Evolutionary conservation across 345 rosid genomes (phyloP).

Genomic region (Iberis pinnata): DNA sequence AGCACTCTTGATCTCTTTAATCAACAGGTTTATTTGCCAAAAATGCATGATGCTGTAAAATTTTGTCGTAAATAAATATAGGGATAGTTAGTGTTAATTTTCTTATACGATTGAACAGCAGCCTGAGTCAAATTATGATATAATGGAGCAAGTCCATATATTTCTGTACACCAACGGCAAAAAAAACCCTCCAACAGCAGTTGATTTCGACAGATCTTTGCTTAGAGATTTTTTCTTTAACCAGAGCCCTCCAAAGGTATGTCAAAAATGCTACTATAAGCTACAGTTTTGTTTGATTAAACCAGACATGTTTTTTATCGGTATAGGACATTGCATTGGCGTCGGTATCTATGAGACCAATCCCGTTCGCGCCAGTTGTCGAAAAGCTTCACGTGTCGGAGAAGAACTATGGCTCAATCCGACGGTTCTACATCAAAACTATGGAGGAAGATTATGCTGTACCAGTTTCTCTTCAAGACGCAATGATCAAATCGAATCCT

Average conservation of each 20-base stretch:
- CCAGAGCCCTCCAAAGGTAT: constrained; percentile 81
- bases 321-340: constrained; percentile 90
- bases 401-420: constrained; percentile 44
- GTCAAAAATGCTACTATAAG: not conserved
- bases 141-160: constrained; percentile 65
- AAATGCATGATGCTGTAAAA: no score
- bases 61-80: no score
- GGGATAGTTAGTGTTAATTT: no score
- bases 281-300: not conserved
- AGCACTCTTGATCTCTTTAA: constrained; percentile 73
- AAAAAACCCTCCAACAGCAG: constrained; percentile 75
- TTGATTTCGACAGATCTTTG: constrained; percentile 76
- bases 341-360: constrained; percentile 86
- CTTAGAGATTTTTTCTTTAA: constrained; percentile 69
- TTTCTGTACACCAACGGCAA: constrained; percentile 87
- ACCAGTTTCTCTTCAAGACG: constrained; percentile 42
- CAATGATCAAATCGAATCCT: constrained; percentile 45
- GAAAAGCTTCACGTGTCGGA: constrained; percentile 67
- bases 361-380: constrained; percentile 82
- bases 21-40: constrained; percentile 55
- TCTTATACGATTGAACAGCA: no score
- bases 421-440: constrained; percentile 55
- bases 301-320: not conserved
- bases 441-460: constrained; percentile 44
- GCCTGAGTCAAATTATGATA: constrained; percentile 54